phyloP scores from a whole-genome alignment of 371 early-diverging fungal genomes.

The Mycotypha africana region DNA sequence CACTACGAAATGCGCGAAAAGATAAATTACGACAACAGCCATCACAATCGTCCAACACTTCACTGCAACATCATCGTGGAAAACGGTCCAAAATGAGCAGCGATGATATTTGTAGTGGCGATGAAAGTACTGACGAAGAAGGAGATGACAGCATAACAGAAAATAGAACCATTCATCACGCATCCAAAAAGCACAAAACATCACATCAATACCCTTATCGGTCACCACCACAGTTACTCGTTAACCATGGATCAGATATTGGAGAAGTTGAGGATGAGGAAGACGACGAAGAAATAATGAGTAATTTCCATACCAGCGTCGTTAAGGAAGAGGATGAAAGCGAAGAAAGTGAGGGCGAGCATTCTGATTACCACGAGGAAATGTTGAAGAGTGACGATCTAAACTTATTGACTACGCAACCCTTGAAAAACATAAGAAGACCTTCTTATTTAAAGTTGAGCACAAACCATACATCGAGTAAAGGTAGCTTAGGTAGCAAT shows the following conservation, averaged over 20 bases:
- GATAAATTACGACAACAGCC: not conserved
- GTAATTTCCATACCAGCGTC: too few species aligned
- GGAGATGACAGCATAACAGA: slow-evolving; percentile 1
- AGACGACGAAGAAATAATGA: too few species aligned
- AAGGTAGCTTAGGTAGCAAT: not conserved
- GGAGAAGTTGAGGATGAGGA: too few species aligned
- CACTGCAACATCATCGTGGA: too few species aligned
- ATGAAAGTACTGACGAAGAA: not conserved
- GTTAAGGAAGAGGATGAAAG: too few species aligned
- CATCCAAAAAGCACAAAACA: slow-evolving; percentile 1
- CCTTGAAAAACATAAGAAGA: slow-evolving; percentile 7
- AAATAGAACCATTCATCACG: not conserved
- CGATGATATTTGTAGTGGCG: too few species aligned
- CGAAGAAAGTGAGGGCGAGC: slow-evolving; percentile 44
- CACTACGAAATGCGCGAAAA: not conserved
- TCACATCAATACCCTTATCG: not conserved
- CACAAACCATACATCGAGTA: not conserved
- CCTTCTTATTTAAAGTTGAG: not conserved
- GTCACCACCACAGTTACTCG: not conserved
- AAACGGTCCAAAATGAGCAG: not conserved
- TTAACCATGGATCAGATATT: slow-evolving; percentile 6
- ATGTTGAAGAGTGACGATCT: slow-evolving; percentile 43
- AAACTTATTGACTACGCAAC: not conserved
- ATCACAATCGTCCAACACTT: too few species aligned
- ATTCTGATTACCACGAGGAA: slow-evolving; percentile 53